Conservation (phyloP, 2,329 filamentous ascomycete genomes). For the Aspergillus arachidicola region DNA sequence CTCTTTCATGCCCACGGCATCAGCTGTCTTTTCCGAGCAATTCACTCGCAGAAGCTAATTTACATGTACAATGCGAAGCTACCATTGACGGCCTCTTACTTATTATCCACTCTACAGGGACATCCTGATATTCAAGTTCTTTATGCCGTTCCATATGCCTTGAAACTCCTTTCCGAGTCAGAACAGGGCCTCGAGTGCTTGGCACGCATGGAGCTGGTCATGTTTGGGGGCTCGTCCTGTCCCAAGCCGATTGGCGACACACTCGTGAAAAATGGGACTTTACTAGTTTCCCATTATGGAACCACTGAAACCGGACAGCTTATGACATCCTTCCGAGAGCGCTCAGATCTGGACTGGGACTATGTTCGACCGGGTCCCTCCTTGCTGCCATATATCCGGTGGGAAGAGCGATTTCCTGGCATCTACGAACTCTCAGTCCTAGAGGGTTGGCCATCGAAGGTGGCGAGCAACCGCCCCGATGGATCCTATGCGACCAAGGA, state of each 20-base stretch:
- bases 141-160: constrained; percentile 64
- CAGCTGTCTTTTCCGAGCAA: constrained; percentile 56
- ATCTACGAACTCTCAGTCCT: constrained; percentile 41
- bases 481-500: constrained; percentile 54
- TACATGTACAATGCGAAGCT: constrained; percentile 59
- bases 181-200: constrained; percentile 56
- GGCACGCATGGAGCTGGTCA: constrained; percentile 52
- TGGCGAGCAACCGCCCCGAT: constrained; percentile 48
- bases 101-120: constrained; percentile 49
- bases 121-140: constrained; percentile 55
- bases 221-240: constrained; percentile 61
- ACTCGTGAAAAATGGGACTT: constrained; percentile 56
- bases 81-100: constrained; percentile 54
- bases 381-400: constrained; percentile 46
- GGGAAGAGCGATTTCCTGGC: constrained; percentile 36
- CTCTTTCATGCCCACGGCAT: constrained; percentile 64
- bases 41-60: constrained; percentile 54
- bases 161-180: constrained; percentile 64
- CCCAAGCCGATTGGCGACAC: constrained; percentile 62
- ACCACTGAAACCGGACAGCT: constrained; percentile 64
- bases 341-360: constrained; percentile 61
- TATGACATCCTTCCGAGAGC: constrained; percentile 61
- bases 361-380: constrained; percentile 54
- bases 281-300: constrained; percentile 60
- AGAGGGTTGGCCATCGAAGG: constrained; percentile 41